These are phyloP conservation scores for Daldinia decipiens DNA, from an alignment of 495 filamentous ascomycete species.

Conservation along the genomic window DNA sequence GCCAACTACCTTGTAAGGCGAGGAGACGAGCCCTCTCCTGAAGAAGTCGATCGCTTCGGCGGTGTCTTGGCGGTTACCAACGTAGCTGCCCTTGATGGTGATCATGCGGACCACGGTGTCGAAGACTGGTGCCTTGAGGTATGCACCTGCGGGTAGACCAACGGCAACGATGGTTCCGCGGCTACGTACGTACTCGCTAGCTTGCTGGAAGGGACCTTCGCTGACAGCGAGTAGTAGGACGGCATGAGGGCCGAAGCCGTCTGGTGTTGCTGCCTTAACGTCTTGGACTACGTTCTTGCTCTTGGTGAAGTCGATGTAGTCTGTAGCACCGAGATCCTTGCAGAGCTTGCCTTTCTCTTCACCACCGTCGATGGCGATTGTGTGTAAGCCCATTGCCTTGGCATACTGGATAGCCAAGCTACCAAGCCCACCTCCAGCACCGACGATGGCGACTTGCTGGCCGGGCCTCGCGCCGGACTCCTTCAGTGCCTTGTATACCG, in stretches of 20 bases:
- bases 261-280: slow-evolving; percentile 79
- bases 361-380: slow-evolving; percentile 82
- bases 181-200: slow-evolving; percentile 80
- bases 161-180: slow-evolving; percentile 84
- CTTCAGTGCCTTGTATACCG: slow-evolving; percentile 93
- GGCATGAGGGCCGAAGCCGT: slow-evolving; percentile 86
- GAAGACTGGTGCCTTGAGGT: slow-evolving; percentile 84
- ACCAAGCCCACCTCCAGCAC: slow-evolving; percentile 88
- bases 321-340: slow-evolving; percentile 70
- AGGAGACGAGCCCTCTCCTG: slow-evolving; percentile 80
- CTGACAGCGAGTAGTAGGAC: slow-evolving; percentile 85
- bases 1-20: slow-evolving; percentile 84
- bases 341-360: slow-evolving; percentile 80
- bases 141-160: slow-evolving; percentile 82
- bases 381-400: slow-evolving; percentile 83
- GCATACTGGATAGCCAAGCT: slow-evolving; percentile 87
- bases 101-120: slow-evolving; percentile 87
- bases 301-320: slow-evolving; percentile 81
- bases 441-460: slow-evolving; percentile 85
- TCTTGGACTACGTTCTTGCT: slow-evolving; percentile 81
- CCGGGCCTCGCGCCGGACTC: slow-evolving; percentile 79
- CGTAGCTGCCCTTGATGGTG: slow-evolving; percentile 91
- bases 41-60: slow-evolving; percentile 91
- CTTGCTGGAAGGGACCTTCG: slow-evolving; percentile 95
- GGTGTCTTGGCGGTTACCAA: slow-evolving; percentile 87